phyloP scores from a whole-genome alignment of 805 yeast genomes.

The Candida insectorum region DNA sequence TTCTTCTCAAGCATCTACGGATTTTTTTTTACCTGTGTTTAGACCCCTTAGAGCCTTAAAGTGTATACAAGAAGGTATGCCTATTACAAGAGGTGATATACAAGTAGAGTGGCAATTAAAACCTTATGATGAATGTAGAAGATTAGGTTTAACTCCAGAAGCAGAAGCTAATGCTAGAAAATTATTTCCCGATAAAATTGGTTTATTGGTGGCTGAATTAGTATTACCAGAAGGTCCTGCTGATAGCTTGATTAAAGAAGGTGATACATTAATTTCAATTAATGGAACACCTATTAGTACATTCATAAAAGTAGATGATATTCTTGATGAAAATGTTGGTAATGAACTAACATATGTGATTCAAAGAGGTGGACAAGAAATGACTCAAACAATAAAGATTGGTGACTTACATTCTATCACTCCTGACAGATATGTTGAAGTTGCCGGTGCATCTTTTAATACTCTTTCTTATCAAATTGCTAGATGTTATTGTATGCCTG shows the following conservation, averaged over 20 bases:
- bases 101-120: slow-evolving; percentile 86
- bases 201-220: slow-evolving; percentile 78
- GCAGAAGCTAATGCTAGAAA: slow-evolving; percentile 70
- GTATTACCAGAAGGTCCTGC: slow-evolving; percentile 87
- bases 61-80: slow-evolving; percentile 57
- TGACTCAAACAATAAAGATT: slow-evolving; percentile 49
- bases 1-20: slow-evolving; percentile 85
- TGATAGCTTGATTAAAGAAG: slow-evolving; percentile 68
- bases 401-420: slow-evolving; percentile 80
- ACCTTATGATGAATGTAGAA: slow-evolving; percentile 87
- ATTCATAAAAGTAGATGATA: slow-evolving; percentile 78
- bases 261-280: slow-evolving; percentile 76
- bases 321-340: slow-evolving; percentile 71
- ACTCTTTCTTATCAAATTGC: slow-evolving; percentile 87
- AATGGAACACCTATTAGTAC: slow-evolving; percentile 62
- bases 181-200: slow-evolving; percentile 69
- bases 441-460: slow-evolving; percentile 84
- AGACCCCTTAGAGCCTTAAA: slow-evolving; percentile 78
- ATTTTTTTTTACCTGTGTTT: slow-evolving; percentile 83
- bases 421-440: slow-evolving; percentile 76
- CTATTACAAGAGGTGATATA: slow-evolving; percentile 84
- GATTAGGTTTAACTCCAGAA: slow-evolving; percentile 76
- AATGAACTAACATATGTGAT: slow-evolving; percentile 51
- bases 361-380: slow-evolving; percentile 71
- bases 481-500: slow-evolving; percentile 77